Conservation (phyloP, 1,139 yeast species). For the Ogataea hybrid region DNA sequence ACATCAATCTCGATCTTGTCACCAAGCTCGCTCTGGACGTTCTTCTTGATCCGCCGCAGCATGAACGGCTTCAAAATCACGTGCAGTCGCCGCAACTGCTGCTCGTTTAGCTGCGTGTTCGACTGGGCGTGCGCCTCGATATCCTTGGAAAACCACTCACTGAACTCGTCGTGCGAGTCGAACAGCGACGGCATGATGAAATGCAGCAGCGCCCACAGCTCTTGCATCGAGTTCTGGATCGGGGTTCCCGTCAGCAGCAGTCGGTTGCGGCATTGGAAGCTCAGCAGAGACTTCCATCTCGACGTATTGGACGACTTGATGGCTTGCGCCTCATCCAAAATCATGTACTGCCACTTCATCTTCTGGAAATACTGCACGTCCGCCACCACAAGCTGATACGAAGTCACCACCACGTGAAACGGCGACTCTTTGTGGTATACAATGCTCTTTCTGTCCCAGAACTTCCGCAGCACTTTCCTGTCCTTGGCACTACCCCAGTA, state of each 20-base stretch:
- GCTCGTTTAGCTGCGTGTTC: slow-evolving; percentile 89
- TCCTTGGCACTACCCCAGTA: slow-evolving; percentile 98
- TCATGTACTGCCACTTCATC: slow-evolving; percentile 99
- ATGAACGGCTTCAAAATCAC: slow-evolving; percentile 96
- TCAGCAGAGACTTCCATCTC: slow-evolving; percentile 89
- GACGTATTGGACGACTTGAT: slow-evolving; percentile 92
- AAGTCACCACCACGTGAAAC: slow-evolving; percentile 93
- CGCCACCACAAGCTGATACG: slow-evolving; percentile 93
- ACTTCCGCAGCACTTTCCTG: slow-evolving; percentile 87
- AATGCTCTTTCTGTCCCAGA: slow-evolving; percentile 94
- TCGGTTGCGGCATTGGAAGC: slow-evolving; percentile 91
- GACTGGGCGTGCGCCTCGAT: slow-evolving; percentile 97
- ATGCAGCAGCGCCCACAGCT: slow-evolving; percentile 95
- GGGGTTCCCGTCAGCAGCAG: slow-evolving; percentile 96
- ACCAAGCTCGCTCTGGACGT: slow-evolving; percentile 96
- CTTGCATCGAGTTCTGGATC: slow-evolving; percentile 98
- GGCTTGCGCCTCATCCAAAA: slow-evolving; percentile 97
- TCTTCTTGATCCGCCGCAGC: slow-evolving; percentile 96
- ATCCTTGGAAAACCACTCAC: slow-evolving; percentile 98
- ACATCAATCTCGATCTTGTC: slow-evolving; percentile 95
- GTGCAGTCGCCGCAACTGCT: slow-evolving; percentile 87
- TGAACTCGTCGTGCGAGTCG: slow-evolving; percentile 96
- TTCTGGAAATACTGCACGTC: slow-evolving; percentile 95
- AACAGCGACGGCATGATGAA: slow-evolving; percentile 98
- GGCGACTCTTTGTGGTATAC: slow-evolving; percentile 89